A percentile compares a stretch with the other conserved stretches of the same genome.
Evolutionary conservation across 768 basidiomycete genomes (phyloP).

Genomic region (Macrolepiota albuminosa): DNA sequence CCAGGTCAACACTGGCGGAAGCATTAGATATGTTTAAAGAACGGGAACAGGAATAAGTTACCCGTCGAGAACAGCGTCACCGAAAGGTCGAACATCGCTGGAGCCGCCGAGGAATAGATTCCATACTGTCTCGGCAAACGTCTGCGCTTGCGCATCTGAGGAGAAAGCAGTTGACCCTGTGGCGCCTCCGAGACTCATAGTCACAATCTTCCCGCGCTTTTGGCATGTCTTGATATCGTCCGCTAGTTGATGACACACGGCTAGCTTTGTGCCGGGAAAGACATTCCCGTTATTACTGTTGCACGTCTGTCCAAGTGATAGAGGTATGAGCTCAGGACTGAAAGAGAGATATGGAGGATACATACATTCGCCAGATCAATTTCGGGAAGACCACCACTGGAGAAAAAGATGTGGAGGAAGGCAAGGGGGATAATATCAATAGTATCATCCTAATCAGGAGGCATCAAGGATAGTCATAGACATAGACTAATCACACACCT

Average conservation of each 20-base stretch:
- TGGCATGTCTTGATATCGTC: slow-evolving; percentile 63
- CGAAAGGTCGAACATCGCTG: slow-evolving; percentile 61
- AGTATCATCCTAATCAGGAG: slow-evolving; percentile 44
- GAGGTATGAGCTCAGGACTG: not conserved
- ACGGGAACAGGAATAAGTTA: slow-evolving; percentile 21
- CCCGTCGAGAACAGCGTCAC: slow-evolving; percentile 70
- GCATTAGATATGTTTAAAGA: not conserved
- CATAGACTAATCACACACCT: slow-evolving; percentile 28
- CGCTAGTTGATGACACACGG: slow-evolving; percentile 54
- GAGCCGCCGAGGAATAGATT: slow-evolving; percentile 61
- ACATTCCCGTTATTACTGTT: slow-evolving; percentile 47
- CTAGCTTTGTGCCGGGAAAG: slow-evolving; percentile 58
- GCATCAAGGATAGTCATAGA: not conserved
- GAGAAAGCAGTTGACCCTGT: slow-evolving; percentile 55
- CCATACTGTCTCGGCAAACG: slow-evolving; percentile 69
- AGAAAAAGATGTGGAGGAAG: slow-evolving; percentile 61
- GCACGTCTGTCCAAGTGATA: slow-evolving; percentile 42
- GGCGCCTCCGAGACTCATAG: slow-evolving; percentile 56
- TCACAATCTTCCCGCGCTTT: slow-evolving; percentile 53
- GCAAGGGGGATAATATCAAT: slow-evolving; percentile 66
- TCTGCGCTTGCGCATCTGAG: slow-evolving; percentile 48
- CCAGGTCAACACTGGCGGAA: slow-evolving; percentile 52
- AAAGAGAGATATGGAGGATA: slow-evolving; percentile 10
- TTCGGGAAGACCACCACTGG: slow-evolving; percentile 55
- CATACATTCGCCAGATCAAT: slow-evolving; percentile 66